Conservation (phyloP, 129 eudicot species). For the Chrysanthemum makinoi region DNA sequence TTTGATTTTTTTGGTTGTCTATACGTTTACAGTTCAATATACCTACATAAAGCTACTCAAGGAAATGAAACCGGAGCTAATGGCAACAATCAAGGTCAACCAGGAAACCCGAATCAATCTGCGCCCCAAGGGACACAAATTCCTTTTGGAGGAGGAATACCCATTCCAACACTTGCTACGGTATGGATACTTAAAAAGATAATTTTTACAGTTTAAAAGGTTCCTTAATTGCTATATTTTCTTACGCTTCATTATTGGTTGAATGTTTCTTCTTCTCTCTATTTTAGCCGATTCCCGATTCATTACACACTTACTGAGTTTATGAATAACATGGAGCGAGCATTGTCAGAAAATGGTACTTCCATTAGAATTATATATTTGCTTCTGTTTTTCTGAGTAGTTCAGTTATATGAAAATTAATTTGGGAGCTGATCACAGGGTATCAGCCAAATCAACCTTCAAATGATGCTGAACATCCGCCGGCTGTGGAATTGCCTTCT, state of each 20-base stretch:
- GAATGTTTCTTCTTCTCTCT: slow-evolving; percentile 7
- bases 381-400: neutral
- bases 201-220: neutral
- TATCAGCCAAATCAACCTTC: slow-evolving; percentile 52
- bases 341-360: slow-evolving; percentile 67
- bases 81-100: slow-evolving; percentile 51
- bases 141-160: slow-evolving; percentile 69
- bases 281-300: slow-evolving; percentile 88
- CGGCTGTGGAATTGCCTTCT: slow-evolving; percentile 53
- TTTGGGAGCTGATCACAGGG: slow-evolving; percentile 36
- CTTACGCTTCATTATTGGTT: slow-evolving; percentile 6
- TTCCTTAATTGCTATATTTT: slow-evolving; percentile 9
- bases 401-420: neutral
- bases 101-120: slow-evolving; percentile 57
- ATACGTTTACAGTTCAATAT: slow-evolving; percentile 28
- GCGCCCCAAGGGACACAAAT: slow-evolving; percentile 51
- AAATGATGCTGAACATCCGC: slow-evolving; percentile 28
- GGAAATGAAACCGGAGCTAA: slow-evolving; percentile 56
- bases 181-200: slow-evolving; percentile 28
- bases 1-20: slow-evolving; percentile 3
- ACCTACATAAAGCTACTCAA: slow-evolving; percentile 44
- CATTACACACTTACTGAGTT: slow-evolving; percentile 79
- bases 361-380: neutral
- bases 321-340: slow-evolving; percentile 77
- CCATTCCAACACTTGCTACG: slow-evolving; percentile 70